These are phyloP conservation scores for Nicotiana obtusifolia DNA, from an alignment of 257 asterid species.

Conservation along the genomic window DNA sequence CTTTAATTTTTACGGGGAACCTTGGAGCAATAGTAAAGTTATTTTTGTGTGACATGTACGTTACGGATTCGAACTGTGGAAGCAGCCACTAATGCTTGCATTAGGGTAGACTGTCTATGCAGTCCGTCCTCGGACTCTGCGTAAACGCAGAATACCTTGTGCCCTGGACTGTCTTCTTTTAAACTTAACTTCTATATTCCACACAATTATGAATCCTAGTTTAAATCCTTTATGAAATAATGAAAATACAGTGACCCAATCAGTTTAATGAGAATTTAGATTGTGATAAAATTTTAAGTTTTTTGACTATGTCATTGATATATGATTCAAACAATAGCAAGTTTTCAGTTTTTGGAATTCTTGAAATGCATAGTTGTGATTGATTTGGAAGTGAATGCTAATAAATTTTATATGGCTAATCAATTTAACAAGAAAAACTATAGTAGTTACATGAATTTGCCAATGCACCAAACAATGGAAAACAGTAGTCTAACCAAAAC, in stretches of 20 bases:
- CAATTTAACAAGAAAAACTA: neutral
- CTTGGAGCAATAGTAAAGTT: too few species aligned
- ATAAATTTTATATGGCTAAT: neutral
- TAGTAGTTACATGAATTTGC: constrained; percentile 40
- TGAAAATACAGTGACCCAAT: neutral
- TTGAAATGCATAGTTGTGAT: neutral
- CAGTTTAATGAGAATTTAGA: neutral
- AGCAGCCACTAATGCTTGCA: too few species aligned
- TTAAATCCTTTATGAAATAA: neutral
- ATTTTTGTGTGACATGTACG: too few species aligned
- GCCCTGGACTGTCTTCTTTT: too few species aligned
- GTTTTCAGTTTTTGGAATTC: neutral
- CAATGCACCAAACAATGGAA: constrained; percentile 43
- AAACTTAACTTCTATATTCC: too few species aligned
- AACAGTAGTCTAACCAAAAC: constrained; percentile 39
- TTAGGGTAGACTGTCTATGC: too few species aligned
- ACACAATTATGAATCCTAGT: neutral
- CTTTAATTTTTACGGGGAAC: too few species aligned
- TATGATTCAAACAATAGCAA: too few species aligned
- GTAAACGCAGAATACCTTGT: too few species aligned
- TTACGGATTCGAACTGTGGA: too few species aligned
- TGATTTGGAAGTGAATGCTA: neutral
- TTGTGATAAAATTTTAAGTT: neutral
- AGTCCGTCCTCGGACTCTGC: too few species aligned
- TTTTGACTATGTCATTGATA: too few species aligned